Evolutionary conservation across 495 filamentous ascomycete genomes (phyloP).

Genomic region (Penicillium diatomitis): DNA sequence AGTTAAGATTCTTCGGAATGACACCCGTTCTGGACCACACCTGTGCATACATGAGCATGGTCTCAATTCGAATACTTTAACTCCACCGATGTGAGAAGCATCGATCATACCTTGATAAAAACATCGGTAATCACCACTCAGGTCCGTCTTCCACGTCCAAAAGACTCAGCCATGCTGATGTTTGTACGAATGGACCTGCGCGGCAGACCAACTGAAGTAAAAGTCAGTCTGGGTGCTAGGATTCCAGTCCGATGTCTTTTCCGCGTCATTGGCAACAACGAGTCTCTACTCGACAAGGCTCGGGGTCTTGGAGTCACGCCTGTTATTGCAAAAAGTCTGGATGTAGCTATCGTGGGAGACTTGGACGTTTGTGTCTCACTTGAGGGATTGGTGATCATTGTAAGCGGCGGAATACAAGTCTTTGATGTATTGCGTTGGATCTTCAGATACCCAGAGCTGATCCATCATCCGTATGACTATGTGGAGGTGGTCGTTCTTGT

Average conservation of each 20-base stretch:
- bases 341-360: conserved; percentile 19
- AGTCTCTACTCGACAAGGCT: not conserved
- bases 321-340: not conserved
- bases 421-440: conserved; percentile 34
- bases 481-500: conserved; percentile 34
- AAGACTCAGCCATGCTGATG: conserved; percentile 51
- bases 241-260: conserved; percentile 32
- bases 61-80: no score
- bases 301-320: not conserved
- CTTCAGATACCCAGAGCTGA: conserved; percentile 41
- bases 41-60: not conserved
- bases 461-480: conserved; percentile 46
- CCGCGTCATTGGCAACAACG: not conserved
- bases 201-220: conserved; percentile 51
- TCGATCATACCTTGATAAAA: conserved; percentile 36
- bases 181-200: conserved; percentile 50
- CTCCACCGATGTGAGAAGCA: no score
- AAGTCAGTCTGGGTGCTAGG: conserved; percentile 38
- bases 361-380: conserved; percentile 36
- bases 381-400: conserved; percentile 47
- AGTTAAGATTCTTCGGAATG: not conserved
- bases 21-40: not conserved
- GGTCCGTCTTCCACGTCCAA: conserved; percentile 53
- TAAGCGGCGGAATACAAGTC: conserved; percentile 37
- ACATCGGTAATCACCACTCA: conserved; percentile 53